Percentiles rank a stretch among this genome's conserved stretches.
These are phyloP conservation scores for Botrytis byssoidea DNA, from an alignment of 2,329 filamentous ascomycete species.

Conservation along the genomic window DNA sequence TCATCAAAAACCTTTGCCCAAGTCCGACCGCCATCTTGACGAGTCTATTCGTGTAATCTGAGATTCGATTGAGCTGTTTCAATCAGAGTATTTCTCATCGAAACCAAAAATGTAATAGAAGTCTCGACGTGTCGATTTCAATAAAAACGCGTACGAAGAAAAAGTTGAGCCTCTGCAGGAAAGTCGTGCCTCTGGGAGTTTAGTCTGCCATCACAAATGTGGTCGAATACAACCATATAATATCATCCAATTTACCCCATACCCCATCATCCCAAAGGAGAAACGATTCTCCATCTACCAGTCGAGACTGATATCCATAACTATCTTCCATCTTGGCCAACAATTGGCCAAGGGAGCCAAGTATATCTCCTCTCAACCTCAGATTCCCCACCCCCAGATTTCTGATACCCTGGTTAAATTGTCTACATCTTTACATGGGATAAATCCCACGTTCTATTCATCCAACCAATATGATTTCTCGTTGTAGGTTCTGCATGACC, in stretches of 20 bases:
- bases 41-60: background rate
- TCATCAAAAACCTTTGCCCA: slow-evolving; percentile 14
- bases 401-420: background rate
- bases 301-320: background rate
- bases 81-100: background rate
- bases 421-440: background rate
- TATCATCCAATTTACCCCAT: background rate
- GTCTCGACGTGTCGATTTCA: background rate
- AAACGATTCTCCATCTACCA: slow-evolving; percentile 2
- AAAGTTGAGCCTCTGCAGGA: background rate
- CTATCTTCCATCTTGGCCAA: background rate
- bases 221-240: slow-evolving; percentile 2
- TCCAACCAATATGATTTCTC: background rate
- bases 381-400: slow-evolving; percentile 7
- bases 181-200: background rate
- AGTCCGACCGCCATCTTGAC: slow-evolving; percentile 5
- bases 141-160: background rate
- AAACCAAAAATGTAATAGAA: background rate
- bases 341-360: slow-evolving; percentile 5
- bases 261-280: background rate
- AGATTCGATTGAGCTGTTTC: background rate
- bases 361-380: background rate
- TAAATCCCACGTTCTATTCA: background rate
- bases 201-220: background rate
- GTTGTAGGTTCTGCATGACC: background rate